Evolutionary conservation across 257 asterid species (phyloP).

Genomic region (Mentha longifolia): DNA sequence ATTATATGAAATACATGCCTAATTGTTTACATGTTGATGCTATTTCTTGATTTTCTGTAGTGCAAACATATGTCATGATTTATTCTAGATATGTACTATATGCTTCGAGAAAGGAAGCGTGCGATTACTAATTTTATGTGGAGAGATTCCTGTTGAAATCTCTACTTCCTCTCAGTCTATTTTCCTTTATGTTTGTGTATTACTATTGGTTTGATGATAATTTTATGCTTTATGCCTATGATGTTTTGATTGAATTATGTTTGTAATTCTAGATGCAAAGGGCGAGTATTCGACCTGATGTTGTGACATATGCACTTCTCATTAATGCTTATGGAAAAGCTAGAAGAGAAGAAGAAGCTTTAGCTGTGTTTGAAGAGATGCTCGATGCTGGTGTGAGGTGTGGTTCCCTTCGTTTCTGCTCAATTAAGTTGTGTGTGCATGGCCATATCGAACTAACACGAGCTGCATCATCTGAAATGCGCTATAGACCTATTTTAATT

Average conservation of each 20-base stretch:
- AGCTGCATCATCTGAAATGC: background rate
- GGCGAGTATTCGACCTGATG: constrained; percentile 77
- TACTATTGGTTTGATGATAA: constrained; percentile 2
- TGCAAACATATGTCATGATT: background rate
- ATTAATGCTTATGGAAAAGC: constrained; percentile 93
- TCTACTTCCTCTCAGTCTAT: background rate
- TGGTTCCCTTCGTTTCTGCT: constrained; percentile 27
- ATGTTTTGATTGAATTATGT: constrained; percentile 30
- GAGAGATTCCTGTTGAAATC: background rate
- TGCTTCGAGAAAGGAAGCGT: background rate
- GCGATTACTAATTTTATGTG: background rate
- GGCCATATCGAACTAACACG: background rate
- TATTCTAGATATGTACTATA: background rate
- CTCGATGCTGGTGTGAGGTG: constrained; percentile 98
- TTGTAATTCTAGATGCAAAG: constrained; percentile 79
- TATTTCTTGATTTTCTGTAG: background rate
- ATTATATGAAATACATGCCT: background rate
- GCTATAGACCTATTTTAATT: background rate
- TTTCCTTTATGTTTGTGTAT: background rate
- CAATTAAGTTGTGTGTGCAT: constrained; percentile 20
- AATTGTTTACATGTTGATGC: background rate
- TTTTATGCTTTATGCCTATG: constrained; percentile 8
- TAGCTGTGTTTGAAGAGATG: constrained; percentile 98
- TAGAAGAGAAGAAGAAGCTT: constrained; percentile 98
- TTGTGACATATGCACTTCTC: constrained; percentile 88